Conservation (phyloP, 306 rosid genomes). For the Albizia julibrissin region DNA sequence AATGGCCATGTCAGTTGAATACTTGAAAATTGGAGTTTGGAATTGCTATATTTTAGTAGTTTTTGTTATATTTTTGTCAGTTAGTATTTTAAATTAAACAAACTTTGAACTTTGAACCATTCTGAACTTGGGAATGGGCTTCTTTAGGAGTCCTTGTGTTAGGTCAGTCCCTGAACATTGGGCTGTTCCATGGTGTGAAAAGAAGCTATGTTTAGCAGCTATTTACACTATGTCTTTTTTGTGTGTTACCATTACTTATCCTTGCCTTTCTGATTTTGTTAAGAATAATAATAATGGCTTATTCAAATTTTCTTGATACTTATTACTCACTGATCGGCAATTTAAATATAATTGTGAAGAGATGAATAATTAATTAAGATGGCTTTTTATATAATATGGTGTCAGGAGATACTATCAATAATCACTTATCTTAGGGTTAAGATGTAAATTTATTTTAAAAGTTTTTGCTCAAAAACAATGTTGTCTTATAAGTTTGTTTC, state of each 20-base stretch:
- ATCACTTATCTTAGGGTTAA: too few species aligned
- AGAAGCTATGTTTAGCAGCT: background rate
- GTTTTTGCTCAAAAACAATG: too few species aligned
- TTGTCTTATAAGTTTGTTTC: too few species aligned
- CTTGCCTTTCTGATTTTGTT: background rate
- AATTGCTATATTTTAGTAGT: slow-evolving; percentile 10
- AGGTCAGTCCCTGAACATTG: background rate
- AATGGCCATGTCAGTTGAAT: slow-evolving; percentile 10
- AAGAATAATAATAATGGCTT: background rate
- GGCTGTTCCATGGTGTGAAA: background rate
- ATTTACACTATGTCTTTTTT: background rate
- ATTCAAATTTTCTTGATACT: background rate
- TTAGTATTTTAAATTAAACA: slow-evolving; percentile 14
- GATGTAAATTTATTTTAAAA: too few species aligned
- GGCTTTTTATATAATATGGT: too few species aligned
- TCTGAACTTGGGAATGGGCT: slow-evolving; percentile 21
- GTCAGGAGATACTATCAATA: too few species aligned
- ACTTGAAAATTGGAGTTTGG: slow-evolving; percentile 18
- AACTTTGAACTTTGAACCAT: slow-evolving; percentile 1
- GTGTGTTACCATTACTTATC: background rate
- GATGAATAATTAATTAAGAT: too few species aligned
- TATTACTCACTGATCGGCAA: background rate
- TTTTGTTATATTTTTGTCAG: background rate
- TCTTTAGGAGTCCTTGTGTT: slow-evolving; percentile 25
- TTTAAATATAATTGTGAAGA: background rate